These are phyloP conservation scores for Zygosaccharomyces rouxii DNA, from an alignment of 805 yeast species.

Conservation along the genomic window DNA sequence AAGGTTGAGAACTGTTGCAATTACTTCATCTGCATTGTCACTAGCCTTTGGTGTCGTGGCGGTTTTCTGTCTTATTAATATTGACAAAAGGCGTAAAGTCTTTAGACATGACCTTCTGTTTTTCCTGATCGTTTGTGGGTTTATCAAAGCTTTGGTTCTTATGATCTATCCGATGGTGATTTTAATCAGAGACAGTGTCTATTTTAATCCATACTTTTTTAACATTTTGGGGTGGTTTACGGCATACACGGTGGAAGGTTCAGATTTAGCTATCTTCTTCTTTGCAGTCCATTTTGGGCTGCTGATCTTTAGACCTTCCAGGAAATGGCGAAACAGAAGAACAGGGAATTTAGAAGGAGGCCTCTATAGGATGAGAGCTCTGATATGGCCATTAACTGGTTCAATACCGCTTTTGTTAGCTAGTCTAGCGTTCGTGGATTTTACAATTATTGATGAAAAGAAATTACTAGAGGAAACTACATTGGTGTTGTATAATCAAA, in stretches of 20 bases:
- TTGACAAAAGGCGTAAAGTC: constrained; percentile 57
- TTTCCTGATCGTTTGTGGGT: constrained; percentile 65
- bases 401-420: constrained; percentile 65
- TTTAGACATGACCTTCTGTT: constrained; percentile 70
- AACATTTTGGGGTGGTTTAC: constrained; percentile 77
- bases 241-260: constrained; percentile 75
- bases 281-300: constrained; percentile 81
- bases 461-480: constrained; percentile 18
- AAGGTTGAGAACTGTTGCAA: constrained; percentile 40
- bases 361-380: constrained; percentile 51
- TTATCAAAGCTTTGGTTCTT: constrained; percentile 65
- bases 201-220: constrained; percentile 48
- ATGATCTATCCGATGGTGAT: constrained; percentile 65
- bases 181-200: constrained; percentile 40
- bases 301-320: constrained; percentile 61
- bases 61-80: constrained; percentile 55
- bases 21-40: constrained; percentile 47
- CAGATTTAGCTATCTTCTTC: constrained; percentile 74
- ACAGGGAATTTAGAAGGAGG: constrained; percentile 65
- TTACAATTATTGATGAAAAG: constrained; percentile 15
- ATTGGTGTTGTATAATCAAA: constrained; percentile 26
- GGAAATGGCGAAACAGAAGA: constrained; percentile 39
- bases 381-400: constrained; percentile 55
- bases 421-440: constrained; percentile 60
- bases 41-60: constrained; percentile 53